Conservation (phyloP, 2,329 filamentous ascomycete genomes). For the Ceratocystis alfenasii region DNA sequence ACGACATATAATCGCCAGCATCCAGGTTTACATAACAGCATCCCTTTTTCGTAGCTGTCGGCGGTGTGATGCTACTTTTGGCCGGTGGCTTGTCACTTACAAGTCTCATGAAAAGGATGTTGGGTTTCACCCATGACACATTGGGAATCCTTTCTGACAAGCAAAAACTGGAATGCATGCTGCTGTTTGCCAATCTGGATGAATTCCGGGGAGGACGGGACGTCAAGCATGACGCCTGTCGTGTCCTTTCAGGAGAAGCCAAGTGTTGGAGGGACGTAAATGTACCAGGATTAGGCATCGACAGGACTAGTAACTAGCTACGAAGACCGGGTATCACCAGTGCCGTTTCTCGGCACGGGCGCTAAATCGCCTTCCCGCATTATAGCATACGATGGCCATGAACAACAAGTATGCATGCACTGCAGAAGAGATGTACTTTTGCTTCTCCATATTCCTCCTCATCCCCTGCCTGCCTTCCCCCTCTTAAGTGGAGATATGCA, state of each 20-base stretch:
- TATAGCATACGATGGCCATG: neutral
- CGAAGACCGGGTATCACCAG: neutral
- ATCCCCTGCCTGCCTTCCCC: neutral
- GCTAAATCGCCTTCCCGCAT: neutral
- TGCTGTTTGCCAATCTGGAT: neutral
- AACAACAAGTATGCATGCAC: neutral
- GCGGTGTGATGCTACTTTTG: neutral
- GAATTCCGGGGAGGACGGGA: neutral
- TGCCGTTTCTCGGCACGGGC: neutral
- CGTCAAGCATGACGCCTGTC: neutral
- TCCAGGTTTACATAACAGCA: conserved; percentile 3
- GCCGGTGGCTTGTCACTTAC: neutral
- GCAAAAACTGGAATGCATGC: neutral
- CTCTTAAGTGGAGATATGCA: neutral
- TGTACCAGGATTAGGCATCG: neutral
- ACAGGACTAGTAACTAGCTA: neutral
- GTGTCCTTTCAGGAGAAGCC: neutral
- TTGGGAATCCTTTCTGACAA: conserved; percentile 14
- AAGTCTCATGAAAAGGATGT: neutral
- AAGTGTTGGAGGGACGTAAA: neutral
- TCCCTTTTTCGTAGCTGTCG: neutral
- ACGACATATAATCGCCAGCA: neutral
- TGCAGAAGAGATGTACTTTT: neutral
- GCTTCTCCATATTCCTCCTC: neutral
- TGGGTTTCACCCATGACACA: conserved; percentile 6